Evolutionary conservation across 2,329 filamentous ascomycete species (phyloP), one percentile per base, ranked within the genome.

Genomic region (Fusarium miscanthi): DNA sequence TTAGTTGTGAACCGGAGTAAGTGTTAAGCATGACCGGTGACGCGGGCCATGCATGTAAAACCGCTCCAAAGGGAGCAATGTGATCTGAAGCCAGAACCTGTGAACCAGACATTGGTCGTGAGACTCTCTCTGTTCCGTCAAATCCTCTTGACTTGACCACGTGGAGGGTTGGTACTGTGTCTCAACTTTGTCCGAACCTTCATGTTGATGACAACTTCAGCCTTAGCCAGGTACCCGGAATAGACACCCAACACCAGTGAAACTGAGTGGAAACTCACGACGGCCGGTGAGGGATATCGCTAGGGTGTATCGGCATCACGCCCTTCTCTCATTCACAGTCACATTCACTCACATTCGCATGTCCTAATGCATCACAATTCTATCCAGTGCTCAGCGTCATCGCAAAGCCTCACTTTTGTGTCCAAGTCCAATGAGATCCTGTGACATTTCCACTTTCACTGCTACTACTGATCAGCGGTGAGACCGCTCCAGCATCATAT

Each of bases 351-450:
- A 19, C 17, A 27, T 45, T n/a, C 45, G 31, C 45, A 13, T 49
- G 21, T 17, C 46, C 14, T 19, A 31, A 31, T 23, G 40, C 19
- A 12, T 17, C 13, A 25, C n/a, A 25, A 14, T 52, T 13, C 37
- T 30, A n/a, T 35, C 31, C n/a, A 25, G 23, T 31, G 5, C 21
- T 41, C 59, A 58, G 23, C 59, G 25, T 58, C 63, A 52, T 64
- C 33, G 35, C 12, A 10, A 56, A 41, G 64, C 64, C 66, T 69
- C 41, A 59, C 14, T 42, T 37, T 68, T 35, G 52, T 43, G 17
- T 21, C 35, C n/a, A 46, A 51, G 12, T 43, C 43, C 63, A 51
- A 19, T 30, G 43, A 37, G 23, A 31, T 30, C 42, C 35, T 42
- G 40, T 30, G 31, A 41, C 25, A 38, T 49, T 49, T 31, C 23